Evolutionary conservation across 192 early-diverging fungal genomes (phyloP), one percentile per base, ranked within the genome.

Genomic region (Mortierella alpina): DNA sequence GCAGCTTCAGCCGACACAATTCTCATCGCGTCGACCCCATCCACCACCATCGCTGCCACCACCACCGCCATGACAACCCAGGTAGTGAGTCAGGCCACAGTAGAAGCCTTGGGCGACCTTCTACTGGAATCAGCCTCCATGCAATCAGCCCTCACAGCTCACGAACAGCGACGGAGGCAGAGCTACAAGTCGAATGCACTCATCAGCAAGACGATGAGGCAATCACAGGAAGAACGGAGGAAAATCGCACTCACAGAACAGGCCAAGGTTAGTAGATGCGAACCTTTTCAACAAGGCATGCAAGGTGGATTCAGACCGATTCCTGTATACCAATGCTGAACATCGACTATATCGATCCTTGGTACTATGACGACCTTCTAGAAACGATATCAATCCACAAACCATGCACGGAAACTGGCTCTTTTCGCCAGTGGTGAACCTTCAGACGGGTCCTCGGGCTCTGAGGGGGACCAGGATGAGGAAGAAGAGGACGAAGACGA

Each of bases 401-500:
- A 78, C 45, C 85, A 84, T 60, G 85, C 85, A 23, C 68, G 85
- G 55, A 83, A 79, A 56, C 60, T 86, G n/a, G 85, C 83, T 0
- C 61, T 84, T 2, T 86, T 74, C 70, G 74, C 83, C 7, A 73
- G 50, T 40, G 80, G 81, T 49, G 49, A 75, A 55, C 66, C 23
- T 12, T 63, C 75, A 23, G 81, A 75, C 17, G 83, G 58, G 22
- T 70, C 66, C 12, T 66, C 67, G 17, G 68, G 46, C 9, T 72
- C 74, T 15, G 82, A 82, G 6, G 51, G 66, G 17, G 57, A 75
- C 0, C 72, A 68, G 8, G 70, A 64, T 39, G 68, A 63, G 4
- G 55, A 72, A 31, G 51, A 67, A 1, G 80, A 72, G 11, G 56
- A 63, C 1, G 65, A 70, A 3, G 69, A 63, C 11, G 72, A 66